Conservation (phyloP, 306 rosid genomes). For the Inga oerstediana region DNA sequence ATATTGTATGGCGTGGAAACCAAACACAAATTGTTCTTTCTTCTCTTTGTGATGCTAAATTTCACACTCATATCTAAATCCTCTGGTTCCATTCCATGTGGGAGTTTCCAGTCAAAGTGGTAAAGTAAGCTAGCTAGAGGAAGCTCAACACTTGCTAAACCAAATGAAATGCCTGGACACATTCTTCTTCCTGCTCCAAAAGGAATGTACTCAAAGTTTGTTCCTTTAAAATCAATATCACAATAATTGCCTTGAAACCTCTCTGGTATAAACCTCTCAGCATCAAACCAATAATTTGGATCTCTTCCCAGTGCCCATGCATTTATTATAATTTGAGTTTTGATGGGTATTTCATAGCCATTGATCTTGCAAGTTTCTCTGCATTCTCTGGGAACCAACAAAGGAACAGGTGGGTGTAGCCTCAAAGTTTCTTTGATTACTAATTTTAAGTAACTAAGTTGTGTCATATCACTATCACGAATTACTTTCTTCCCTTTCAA, state of each 20-base stretch:
- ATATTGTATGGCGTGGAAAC: background rate
- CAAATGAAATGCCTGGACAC: conserved; percentile 3
- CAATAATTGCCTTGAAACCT: background rate
- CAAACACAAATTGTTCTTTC: background rate
- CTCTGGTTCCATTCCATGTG: conserved; percentile 1
- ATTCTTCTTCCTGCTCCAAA: conserved; percentile 13
- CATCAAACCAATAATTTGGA: background rate
- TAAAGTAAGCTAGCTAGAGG: background rate
- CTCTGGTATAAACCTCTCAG: conserved; percentile 13
- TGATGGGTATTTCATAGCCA: conserved; percentile 3
- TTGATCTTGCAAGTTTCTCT: background rate
- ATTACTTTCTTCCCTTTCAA: background rate
- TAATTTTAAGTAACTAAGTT: background rate
- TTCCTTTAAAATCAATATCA: background rate
- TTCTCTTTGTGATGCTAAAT: background rate
- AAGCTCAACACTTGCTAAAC: background rate
- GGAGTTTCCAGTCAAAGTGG: background rate
- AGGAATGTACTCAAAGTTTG: conserved; percentile 7
- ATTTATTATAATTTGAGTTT: background rate
- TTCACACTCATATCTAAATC: background rate
- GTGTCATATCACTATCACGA: background rate
- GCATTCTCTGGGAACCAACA: background rate
- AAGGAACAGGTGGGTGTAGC: background rate
- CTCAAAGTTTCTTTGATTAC: background rate
- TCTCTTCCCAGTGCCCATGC: conserved; percentile 1